Evolutionary conservation across 2,329 filamentous ascomycete genomes (phyloP), one percentile per base, ranked within the genome.

Genomic region (Sporothrix protearum): DNA sequence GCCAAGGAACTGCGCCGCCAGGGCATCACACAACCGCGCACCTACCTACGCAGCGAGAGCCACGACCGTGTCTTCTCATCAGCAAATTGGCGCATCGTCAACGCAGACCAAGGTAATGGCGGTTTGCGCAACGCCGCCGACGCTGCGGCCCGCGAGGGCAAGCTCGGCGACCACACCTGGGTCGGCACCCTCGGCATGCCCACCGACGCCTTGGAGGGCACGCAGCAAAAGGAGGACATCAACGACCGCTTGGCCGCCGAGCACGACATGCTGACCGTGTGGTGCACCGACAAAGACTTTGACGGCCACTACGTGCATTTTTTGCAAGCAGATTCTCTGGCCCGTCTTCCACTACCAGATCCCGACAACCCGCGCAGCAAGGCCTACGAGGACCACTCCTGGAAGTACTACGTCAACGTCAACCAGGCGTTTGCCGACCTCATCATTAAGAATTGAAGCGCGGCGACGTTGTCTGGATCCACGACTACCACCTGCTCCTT

Each of bases 271-370:
- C 81, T 97, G 75, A 89, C 92, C 2, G 94, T 97, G 45, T 97
- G 91, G 79, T 91, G 92, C 80, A 92, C 89, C 73, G 95, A 98
- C 82, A 93, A 91, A 78, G 94, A 98, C 80, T 94, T 97, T 78
- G 92, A 97, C 77, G 94, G 94, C 0, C 94, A 97, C 81, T 98
- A 98, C 78, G 89, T 91, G 14, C 94, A 97, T 81, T 98, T 98
- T 96, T 79, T 97, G 94, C 89, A 98, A 98, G 83, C 93, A 95
- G 78, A 97, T 98, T 71, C 85, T 98, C 7, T 98, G 95, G 95
- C 95, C 95, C 0, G 94, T 97, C 73, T 97, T 98, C 81, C 94
- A 98, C 81, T 98, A 98, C 80, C 94, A 97, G 81, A 97, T 98
- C 73, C 95, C 0, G 96, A 98, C 79, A 96, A 97, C 78, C 95